Conservation (phyloP, 2,329 filamentous ascomycete species). For the Pseudogymnoascus sp. region DNA sequence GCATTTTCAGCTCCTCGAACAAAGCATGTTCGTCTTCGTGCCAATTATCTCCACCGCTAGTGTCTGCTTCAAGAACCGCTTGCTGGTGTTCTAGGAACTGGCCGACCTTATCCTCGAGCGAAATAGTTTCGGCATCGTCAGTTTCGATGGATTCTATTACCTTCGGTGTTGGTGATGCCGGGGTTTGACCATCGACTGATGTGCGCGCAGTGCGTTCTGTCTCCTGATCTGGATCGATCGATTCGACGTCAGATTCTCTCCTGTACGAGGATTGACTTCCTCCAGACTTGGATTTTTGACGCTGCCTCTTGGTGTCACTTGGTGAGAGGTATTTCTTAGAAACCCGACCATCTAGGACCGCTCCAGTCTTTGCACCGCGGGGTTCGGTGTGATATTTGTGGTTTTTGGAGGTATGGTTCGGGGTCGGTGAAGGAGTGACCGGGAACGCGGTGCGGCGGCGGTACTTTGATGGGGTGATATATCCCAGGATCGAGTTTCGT, state of each 20-base stretch:
- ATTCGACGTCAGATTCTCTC: slow-evolving; percentile 12
- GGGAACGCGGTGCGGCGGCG: slow-evolving; percentile 24
- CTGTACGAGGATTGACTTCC: neutral
- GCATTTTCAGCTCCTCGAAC: slow-evolving; percentile 24
- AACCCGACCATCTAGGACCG: slow-evolving; percentile 12
- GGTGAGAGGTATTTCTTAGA: slow-evolving; percentile 17
- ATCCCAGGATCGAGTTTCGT: slow-evolving; percentile 23
- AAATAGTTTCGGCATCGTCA: slow-evolving; percentile 9
- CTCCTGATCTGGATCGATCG: neutral
- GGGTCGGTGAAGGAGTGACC: neutral
- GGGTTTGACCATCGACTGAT: slow-evolving; percentile 9
- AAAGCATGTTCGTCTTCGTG: slow-evolving; percentile 25
- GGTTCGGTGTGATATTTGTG: neutral
- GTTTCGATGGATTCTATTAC: slow-evolving; percentile 11
- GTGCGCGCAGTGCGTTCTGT: neutral
- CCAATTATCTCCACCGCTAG: slow-evolving; percentile 20
- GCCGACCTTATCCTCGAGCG: slow-evolving; percentile 20
- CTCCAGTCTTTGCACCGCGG: slow-evolving; percentile 11
- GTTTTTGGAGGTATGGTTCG: slow-evolving; percentile 13
- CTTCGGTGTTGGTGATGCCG: neutral
- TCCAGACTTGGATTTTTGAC: neutral
- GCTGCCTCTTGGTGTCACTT: slow-evolving; percentile 16
- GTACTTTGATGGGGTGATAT: slow-evolving; percentile 25
- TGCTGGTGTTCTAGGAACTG: slow-evolving; percentile 26
- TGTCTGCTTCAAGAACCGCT: slow-evolving; percentile 21